Evolutionary conservation across 225 moss, liverwort and hornwort species (phyloP).

Genomic region (Marchantia paleacea): DNA sequence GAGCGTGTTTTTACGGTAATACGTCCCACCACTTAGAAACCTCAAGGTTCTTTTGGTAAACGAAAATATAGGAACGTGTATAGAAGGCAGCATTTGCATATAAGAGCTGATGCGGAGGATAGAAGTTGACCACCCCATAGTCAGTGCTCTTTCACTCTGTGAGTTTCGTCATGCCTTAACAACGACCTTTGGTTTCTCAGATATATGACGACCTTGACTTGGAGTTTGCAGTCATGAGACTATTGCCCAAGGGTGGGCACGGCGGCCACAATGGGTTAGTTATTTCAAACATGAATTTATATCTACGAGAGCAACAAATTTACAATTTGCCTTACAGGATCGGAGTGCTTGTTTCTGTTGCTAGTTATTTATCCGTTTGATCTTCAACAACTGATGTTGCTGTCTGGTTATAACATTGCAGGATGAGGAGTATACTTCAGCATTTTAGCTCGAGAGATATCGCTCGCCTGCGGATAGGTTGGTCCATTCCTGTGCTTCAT

Average conservation of each 20-base stretch:
- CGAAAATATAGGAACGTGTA: too few relatives aligned
- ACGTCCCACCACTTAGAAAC: neutral
- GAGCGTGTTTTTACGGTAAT: slow-evolving; percentile 84
- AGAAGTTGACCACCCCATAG: too few relatives aligned
- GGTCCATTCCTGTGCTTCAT: neutral
- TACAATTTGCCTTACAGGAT: neutral
- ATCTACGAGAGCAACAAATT: too few relatives aligned
- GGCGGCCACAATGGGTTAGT: slow-evolving; percentile 93
- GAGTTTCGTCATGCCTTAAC: neutral
- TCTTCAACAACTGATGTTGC: neutral
- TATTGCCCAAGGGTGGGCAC: slow-evolving; percentile 90
- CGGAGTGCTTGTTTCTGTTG: neutral
- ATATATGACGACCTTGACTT: slow-evolving; percentile 94
- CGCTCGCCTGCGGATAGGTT: slow-evolving; percentile 85
- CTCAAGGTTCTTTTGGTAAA: too few relatives aligned
- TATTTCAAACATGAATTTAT: too few relatives aligned
- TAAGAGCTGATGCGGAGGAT: too few relatives aligned
- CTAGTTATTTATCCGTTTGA: neutral
- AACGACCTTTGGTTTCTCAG: slow-evolving; percentile 30
- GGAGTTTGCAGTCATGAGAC: slow-evolving; percentile 74
- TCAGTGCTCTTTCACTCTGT: neutral
- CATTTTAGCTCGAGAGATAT: slow-evolving; percentile 63
- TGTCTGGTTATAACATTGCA: slow-evolving; percentile 19
- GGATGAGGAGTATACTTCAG: slow-evolving; percentile 85
- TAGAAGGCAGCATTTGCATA: too few relatives aligned